Conservation (phyloP, 1,284 basidiomycete species). For the Heimioporus retisporus region DNA sequence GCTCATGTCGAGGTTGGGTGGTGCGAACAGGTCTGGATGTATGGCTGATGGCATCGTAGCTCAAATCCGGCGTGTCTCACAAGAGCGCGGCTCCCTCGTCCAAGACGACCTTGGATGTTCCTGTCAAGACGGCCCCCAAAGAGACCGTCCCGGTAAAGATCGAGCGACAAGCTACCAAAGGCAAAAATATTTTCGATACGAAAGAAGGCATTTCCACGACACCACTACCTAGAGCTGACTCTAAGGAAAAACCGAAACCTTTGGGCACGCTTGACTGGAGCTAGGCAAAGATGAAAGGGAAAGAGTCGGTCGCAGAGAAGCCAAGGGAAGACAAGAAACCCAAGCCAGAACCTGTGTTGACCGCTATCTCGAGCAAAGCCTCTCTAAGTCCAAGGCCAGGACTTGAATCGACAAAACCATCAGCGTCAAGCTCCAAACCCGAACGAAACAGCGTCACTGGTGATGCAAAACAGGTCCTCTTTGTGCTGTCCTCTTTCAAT, state of each 20-base stretch:
- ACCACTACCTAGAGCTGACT: conserved; percentile 17
- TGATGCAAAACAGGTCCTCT: conserved; percentile 19
- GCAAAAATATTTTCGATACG: conserved; percentile 19
- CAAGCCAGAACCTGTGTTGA: conserved; percentile 27
- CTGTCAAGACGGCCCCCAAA: conserved; percentile 22
- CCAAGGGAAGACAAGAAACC: conserved; percentile 35
- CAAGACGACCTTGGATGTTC: conserved; percentile 36
- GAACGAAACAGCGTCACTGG: background rate
- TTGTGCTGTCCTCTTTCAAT: conserved; percentile 9
- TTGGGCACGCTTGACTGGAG: conserved; percentile 72
- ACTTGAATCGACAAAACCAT: background rate
- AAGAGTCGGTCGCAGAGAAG: conserved; percentile 31
- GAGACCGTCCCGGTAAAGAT: conserved; percentile 7
- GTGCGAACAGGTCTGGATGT: conserved; percentile 11
- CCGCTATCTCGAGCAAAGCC: background rate
- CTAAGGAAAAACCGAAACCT: conserved; percentile 52
- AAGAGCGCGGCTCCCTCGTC: conserved; percentile 40
- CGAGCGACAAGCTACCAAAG: conserved; percentile 27
- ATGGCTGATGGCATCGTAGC: conserved; percentile 20
- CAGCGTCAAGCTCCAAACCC: conserved; percentile 1
- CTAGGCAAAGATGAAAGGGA: conserved; percentile 60
- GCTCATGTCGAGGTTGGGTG: conserved; percentile 60
- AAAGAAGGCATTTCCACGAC: conserved; percentile 27
- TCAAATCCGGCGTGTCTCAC: conserved; percentile 10
- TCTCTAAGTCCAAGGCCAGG: conserved; percentile 5